Conservation (phyloP, 169 alveolate species). For the Plasmodium vivax region DNA sequence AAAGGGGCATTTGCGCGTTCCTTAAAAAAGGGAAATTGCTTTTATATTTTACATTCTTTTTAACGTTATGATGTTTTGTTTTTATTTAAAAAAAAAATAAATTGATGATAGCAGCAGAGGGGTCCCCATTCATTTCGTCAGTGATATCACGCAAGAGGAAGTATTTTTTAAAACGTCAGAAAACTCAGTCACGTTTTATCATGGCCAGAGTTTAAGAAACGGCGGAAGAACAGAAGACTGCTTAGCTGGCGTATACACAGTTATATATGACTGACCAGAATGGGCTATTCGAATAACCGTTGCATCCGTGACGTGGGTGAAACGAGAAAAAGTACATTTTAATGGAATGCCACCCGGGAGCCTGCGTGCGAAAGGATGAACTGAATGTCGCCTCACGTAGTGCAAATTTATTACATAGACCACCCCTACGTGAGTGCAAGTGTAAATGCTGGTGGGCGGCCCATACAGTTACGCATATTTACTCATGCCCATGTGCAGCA, state of each 20-base stretch:
- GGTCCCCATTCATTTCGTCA: not conserved
- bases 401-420: not conserved
- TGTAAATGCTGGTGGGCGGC: not conserved
- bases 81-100: not conserved
- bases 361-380: not conserved
- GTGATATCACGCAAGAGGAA: not conserved
- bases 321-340: not conserved
- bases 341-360: not conserved
- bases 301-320: not conserved
- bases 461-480: not conserved
- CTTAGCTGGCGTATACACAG: not conserved
- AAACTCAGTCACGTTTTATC: not conserved
- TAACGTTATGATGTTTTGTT: not conserved
- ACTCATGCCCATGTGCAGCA: not conserved
- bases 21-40: not conserved
- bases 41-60: not conserved
- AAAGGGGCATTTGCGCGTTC: not conserved
- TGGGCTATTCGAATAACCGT: not conserved
- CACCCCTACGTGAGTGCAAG: not conserved
- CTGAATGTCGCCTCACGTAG: not conserved
- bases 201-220: not conserved
- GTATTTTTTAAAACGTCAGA: not conserved
- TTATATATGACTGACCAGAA: not conserved
- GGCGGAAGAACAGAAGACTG: not conserved
- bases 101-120: not conserved